Percentiles rank a stretch among this genome's conserved stretches.
These are phyloP conservation scores for Pleodorina starrii DNA, from an alignment of 139 green algal species.

Conservation along the genomic window DNA sequence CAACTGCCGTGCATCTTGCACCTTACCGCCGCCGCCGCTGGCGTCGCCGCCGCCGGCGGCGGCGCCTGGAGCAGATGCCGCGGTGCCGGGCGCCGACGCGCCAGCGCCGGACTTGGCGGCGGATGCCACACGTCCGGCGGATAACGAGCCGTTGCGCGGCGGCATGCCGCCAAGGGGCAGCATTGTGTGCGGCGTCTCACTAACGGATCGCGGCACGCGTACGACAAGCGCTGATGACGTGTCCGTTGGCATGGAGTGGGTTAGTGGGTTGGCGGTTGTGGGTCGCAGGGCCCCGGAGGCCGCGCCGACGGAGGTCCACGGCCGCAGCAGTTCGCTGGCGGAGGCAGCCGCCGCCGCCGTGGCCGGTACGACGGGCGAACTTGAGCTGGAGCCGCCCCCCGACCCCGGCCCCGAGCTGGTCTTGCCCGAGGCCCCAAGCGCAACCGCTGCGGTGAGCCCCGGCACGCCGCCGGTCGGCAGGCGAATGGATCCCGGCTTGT, in stretches of 20 bases:
- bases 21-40: not conserved
- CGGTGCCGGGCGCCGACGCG: not conserved
- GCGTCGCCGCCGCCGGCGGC: not conserved
- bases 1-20: not conserved
- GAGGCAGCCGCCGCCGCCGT: not conserved
- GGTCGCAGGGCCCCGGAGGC: not conserved
- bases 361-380: not conserved
- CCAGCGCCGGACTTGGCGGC: not conserved
- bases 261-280: constrained; percentile 5
- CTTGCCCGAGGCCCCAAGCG: not conserved
- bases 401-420: not conserved
- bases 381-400: not conserved
- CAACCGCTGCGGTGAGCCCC: not conserved
- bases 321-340: not conserved
- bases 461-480: constrained; percentile 17
- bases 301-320: not conserved
- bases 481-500: constrained; percentile 29
- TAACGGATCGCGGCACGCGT: not conserved
- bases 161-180: not conserved
- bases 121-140: not conserved
- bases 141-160: not conserved
- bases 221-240: not conserved
- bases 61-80: not conserved
- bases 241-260: not conserved
- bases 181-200: not conserved